Evolutionary conservation across 2,329 filamentous ascomycete genomes (phyloP), one percentile per base, ranked within the genome.

Genomic region (Coniella vitis): DNA sequence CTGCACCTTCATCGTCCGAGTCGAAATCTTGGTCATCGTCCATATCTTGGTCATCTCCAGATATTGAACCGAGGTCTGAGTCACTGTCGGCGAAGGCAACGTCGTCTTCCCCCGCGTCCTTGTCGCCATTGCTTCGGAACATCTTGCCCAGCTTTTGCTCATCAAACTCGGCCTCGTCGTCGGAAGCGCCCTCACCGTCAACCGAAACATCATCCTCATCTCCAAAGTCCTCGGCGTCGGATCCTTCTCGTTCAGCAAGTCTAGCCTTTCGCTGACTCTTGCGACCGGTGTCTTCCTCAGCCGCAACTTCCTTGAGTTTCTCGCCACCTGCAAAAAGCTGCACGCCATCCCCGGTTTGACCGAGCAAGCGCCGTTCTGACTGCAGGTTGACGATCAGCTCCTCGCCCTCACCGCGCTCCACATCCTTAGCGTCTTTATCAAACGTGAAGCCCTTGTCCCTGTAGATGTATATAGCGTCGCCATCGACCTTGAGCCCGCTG

Each of bases 31-130:
- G 71, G 16, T 72, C 70, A 36, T 79, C 78, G n/a, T 79, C 75
- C 0, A 71, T 67, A 17, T 71, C 69, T 0, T 72, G 66, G 4
- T 69, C 68, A 5, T 70, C 69, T 1, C 68, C 71, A 8, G 88
- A 95, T 55, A 96, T 68, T 3, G 91, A 95, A 7, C 93, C 93
- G 4, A 98, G 75, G 63, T 98, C 94, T 0, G 93, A 98, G 65
- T 98, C 94, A 61, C 89, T 95, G 61, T 98, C 93, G 13, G 93
- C 93, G 70, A 96, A 98, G 1, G 83, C 88, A 49, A 97, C 60
- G 47, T 95, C 88, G 25, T 82, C 87, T 20, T 81, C 79, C 10
- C 72, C 72, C 19, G 63, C 52, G 34, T 77, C 71, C 45, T 72
- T 71, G 31, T 79, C 75, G 14, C 64, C 61, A 7, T 72, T 67